A percentile compares a stretch with the other conserved stretches of the same genome.
These are phyloP conservation scores for Candida tropicalis DNA, from an alignment of 1,139 yeast species.

Conservation along the genomic window DNA sequence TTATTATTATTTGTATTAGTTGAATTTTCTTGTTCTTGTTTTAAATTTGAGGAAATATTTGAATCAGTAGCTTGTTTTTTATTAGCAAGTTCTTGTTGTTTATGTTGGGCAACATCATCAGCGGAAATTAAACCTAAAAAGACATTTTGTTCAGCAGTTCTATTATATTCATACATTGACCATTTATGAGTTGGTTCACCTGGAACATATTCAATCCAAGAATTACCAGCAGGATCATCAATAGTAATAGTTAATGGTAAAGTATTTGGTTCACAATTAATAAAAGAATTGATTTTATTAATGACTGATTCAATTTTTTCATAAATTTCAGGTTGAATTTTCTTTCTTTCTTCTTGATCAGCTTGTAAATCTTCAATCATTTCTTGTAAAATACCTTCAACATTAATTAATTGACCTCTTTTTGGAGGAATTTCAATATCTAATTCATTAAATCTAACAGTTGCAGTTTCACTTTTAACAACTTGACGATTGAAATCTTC, in stretches of 20 bases:
- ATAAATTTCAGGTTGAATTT: conserved; percentile 70
- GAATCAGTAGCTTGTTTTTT: conserved; percentile 40
- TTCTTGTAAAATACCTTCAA: conserved; percentile 85
- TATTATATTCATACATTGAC: conserved; percentile 79
- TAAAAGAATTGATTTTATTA: conserved; percentile 54
- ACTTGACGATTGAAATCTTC: conserved; percentile 87
- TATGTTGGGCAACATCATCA: conserved; percentile 67
- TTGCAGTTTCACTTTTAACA: conserved; percentile 85
- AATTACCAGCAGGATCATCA: conserved; percentile 97
- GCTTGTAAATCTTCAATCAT: conserved; percentile 79
- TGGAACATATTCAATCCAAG: conserved; percentile 92
- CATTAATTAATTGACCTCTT: conserved; percentile 88
- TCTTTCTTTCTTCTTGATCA: conserved; percentile 81
- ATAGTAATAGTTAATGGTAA: conserved; percentile 79
- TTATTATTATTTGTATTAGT: neutral
- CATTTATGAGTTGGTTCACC: conserved; percentile 90
- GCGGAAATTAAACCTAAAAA: conserved; percentile 83
- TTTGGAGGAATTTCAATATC: conserved; percentile 96
- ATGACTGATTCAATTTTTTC: conserved; percentile 76
- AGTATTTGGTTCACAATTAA: conserved; percentile 65
- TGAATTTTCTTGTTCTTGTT: conserved; percentile 15
- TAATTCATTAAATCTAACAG: conserved; percentile 79
- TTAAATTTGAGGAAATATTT: conserved; percentile 31
- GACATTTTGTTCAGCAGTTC: conserved; percentile 89
- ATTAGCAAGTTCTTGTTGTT: conserved; percentile 37